Conservation (phyloP, 306 rosid genomes). For the Trifolium pratense region DNA sequence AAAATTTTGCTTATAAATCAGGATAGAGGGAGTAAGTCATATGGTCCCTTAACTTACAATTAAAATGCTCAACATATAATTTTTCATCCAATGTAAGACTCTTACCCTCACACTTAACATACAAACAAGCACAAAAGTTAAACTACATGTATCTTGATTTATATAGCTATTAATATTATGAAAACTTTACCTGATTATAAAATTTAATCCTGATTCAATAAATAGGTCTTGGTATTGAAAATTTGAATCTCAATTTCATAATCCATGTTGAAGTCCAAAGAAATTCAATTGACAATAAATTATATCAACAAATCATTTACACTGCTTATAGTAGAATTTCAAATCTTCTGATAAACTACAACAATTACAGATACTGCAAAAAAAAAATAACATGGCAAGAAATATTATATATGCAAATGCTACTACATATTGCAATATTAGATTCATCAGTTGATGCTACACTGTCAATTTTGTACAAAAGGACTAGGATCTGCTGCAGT, state of each 20-base stretch:
- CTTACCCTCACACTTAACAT: too few relatives aligned
- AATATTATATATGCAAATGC: constrained; percentile 38
- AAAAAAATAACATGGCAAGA: constrained; percentile 6
- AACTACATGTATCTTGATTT: neutral
- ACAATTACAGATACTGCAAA: constrained; percentile 41
- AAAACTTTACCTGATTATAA: neutral
- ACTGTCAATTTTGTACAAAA: constrained; percentile 62
- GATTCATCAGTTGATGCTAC: constrained; percentile 32
- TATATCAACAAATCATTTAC: constrained; percentile 46
- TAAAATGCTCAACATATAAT: too few relatives aligned
- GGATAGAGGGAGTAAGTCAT: too few relatives aligned
- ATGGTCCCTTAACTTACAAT: too few relatives aligned
- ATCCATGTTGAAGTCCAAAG: neutral
- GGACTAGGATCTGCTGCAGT: neutral
- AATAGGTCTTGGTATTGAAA: neutral
- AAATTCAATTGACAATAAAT: constrained; percentile 23
- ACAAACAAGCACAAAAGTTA: neutral
- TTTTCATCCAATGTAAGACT: too few relatives aligned
- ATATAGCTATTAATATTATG: neutral
- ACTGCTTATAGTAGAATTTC: constrained; percentile 34
- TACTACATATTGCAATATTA: constrained; percentile 37
- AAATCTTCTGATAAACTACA: constrained; percentile 31
- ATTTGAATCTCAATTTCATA: neutral
- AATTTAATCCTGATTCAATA: neutral
- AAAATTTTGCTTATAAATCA: too few relatives aligned